Base-by-base conservation (phyloP, 2,329 filamentous ascomycete species). In the Blastomyces silverae region DNA sequence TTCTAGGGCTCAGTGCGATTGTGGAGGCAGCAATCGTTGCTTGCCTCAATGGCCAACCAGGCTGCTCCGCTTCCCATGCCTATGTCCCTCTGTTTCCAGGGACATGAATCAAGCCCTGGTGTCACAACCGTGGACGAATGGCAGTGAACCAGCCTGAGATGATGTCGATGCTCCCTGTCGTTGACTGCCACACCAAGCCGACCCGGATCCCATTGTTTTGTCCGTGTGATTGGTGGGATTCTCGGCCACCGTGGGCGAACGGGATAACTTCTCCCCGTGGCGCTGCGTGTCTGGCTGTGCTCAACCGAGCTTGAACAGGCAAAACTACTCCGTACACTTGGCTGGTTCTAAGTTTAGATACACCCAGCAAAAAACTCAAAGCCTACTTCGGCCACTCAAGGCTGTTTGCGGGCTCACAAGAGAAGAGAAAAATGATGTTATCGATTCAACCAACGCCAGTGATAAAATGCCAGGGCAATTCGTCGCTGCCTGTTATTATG, bases 341-440 rank as follows among this genome's bases (percentile, higher is more conserved):
- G 34, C 39, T 59, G 39, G n/a, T 44, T 59, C 57, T 46, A 59
- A 59, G 37, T 44, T 46, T 60, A 60, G 57, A 31, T 17, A 46
- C 1, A 1, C 7, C 44, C 10, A 25, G 20, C 15, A 11, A 20
- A 34, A 55, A 39, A 10, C 22, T 31, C 25, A 53, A 52, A 53
- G 25, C 50, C 13, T 31, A 1, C 50, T 25, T 20, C 39, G 37
- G 57, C 34, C 34, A 31, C 39, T 28, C 39, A 31, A 57, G 55
- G 31, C 17, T 53, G 25, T 31, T 17, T 53, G 25, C 50, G 25
- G 50, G 25, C 25, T n/a, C 1, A 22, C 11, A 25, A 10, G 4
- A 52, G 22, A 13, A 20, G 50, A 15, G 22, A 52, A 5, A 25
- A 25, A 13, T 28, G 48, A 28, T 53, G 13, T 15, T 28, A 25